Evolutionary conservation across 192 early-diverging fungal genomes (phyloP).

Genomic region (Lobosporangium transversale): DNA sequence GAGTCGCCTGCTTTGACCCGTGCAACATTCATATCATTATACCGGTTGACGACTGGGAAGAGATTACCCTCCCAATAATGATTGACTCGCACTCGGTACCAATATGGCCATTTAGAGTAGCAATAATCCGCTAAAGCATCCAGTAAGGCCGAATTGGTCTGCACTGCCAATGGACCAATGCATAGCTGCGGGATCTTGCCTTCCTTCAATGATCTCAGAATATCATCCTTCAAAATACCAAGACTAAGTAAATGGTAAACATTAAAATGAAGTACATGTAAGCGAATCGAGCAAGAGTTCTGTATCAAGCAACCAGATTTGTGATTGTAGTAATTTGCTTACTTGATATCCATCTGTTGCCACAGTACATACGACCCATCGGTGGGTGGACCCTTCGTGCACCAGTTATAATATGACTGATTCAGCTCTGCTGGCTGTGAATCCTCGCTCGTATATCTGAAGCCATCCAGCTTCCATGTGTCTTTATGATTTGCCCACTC

Average conservation of each 20-base stretch:
- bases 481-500: slow-evolving; percentile 42
- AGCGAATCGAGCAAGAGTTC: no score
- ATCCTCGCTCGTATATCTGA: slow-evolving; percentile 22
- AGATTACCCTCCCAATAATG: slow-evolving; percentile 54
- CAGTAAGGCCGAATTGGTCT: slow-evolving; percentile 34
- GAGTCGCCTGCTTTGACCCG: slow-evolving; percentile 32
- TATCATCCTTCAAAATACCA: slow-evolving; percentile 22
- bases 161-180: slow-evolving; percentile 32
- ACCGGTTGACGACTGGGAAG: slow-evolving; percentile 33
- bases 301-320: no score
- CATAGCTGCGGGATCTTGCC: slow-evolving; percentile 38
- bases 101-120: slow-evolving; percentile 45
- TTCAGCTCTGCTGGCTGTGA: slow-evolving; percentile 23
- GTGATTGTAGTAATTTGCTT: no score
- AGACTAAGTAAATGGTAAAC: no score
- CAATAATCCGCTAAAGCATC: slow-evolving; percentile 29
- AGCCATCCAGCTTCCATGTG: slow-evolving; percentile 43
- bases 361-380: slow-evolving; percentile 32
- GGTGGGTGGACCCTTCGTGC: slow-evolving; percentile 18
- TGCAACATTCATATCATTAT: slow-evolving; percentile 51
- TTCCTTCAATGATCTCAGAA: slow-evolving; percentile 31
- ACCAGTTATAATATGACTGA: slow-evolving; percentile 35
- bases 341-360: slow-evolving; percentile 57
- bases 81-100: slow-evolving; percentile 52
- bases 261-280: no score